These are phyloP conservation scores for Globisporangium uncinulatum DNA, from an alignment of 352 stramenopile genomes.

Conservation along the genomic window DNA sequence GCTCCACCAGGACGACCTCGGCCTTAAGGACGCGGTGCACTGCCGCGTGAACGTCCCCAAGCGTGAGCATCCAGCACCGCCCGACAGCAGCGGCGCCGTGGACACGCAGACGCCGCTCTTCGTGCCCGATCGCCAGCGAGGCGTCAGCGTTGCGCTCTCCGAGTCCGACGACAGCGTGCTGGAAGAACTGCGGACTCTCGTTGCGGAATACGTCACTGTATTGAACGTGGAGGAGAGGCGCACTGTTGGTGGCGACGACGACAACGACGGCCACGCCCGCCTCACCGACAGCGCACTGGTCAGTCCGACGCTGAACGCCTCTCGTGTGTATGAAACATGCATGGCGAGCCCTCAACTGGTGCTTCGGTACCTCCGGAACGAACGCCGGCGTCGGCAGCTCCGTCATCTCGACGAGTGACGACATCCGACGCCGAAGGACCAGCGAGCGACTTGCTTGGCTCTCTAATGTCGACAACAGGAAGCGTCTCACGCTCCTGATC, in stretches of 20 bases:
- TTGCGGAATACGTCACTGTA: constrained; percentile 20
- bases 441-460: constrained; percentile 3
- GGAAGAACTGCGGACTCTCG: constrained; percentile 20
- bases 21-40: constrained; percentile 41
- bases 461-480: background rate
- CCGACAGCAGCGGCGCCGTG: background rate
- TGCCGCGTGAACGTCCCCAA: constrained; percentile 32
- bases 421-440: constrained; percentile 4
- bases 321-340: constrained; percentile 4
- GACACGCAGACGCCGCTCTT: background rate
- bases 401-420: background rate
- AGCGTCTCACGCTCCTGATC: background rate
- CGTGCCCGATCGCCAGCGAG: background rate
- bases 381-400: constrained; percentile 5
- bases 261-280: background rate
- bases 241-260: background rate
- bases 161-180: constrained; percentile 8
- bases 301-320: background rate
- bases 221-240: constrained; percentile 8
- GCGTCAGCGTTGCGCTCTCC: background rate
- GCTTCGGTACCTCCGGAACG: constrained; percentile 28
- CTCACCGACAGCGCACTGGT: background rate
- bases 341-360: constrained; percentile 10
- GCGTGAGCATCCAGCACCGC: background rate
- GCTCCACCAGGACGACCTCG: constrained; percentile 57